Conservation (phyloP, 129 eudicot species). For the Saussurea involucrata region DNA sequence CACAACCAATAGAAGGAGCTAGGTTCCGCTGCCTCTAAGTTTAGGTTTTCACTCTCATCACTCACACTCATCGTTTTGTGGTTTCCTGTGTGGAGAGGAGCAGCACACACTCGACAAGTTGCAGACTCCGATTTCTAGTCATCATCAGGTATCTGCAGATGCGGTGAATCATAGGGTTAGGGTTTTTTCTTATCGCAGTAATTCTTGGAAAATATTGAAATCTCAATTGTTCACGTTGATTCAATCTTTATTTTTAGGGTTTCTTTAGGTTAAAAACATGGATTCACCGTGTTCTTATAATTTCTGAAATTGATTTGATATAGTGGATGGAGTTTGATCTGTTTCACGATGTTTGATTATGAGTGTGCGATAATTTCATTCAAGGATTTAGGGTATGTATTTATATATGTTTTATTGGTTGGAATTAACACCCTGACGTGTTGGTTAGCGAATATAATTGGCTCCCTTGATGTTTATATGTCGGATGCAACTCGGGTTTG, state of each 20-base stretch:
- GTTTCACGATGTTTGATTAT: neutral
- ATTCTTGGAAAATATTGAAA: neutral
- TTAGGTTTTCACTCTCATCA: conserved; percentile 26
- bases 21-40: conserved; percentile 31
- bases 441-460: neutral
- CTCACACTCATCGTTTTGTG: conserved; percentile 26
- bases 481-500: neutral
- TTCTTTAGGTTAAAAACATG: neutral
- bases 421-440: neutral
- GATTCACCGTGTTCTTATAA: neutral
- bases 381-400: conserved; percentile 24
- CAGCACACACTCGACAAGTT: neutral
- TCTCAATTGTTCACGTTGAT: conserved; percentile 6
- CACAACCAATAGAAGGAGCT: conserved; percentile 21
- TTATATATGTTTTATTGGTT: neutral
- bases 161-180: neutral
- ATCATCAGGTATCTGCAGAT: conserved; percentile 18
- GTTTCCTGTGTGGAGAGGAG: conserved; percentile 21
- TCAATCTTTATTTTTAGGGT: neutral
- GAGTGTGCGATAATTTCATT: neutral
- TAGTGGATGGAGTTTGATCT: neutral
- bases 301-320: neutral
- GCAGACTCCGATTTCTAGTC: conserved; percentile 5
- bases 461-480: neutral
- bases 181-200: conserved; percentile 6